Evolutionary conservation across 2,329 filamentous ascomycete species (phyloP).

Genomic region (Xylariaceae sp.): DNA sequence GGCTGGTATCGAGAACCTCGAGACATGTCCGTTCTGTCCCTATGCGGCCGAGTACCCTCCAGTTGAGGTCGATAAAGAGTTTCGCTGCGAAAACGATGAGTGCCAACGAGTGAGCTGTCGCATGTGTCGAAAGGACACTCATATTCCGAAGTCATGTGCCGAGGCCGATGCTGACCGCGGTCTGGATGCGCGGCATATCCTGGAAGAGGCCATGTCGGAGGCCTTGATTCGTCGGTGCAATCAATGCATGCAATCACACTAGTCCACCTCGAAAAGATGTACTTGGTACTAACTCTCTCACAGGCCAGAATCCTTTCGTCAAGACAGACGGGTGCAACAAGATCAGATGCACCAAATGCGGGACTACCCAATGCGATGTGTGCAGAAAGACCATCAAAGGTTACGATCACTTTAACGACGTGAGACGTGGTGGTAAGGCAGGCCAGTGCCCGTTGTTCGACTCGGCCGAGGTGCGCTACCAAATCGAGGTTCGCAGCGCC

Average conservation of each 20-base stretch:
- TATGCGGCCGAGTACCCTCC: slow-evolving; percentile 72
- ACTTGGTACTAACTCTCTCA: slow-evolving; percentile 1
- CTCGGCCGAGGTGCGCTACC: slow-evolving; percentile 54
- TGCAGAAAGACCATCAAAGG: slow-evolving; percentile 60
- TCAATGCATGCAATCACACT: slow-evolving; percentile 40
- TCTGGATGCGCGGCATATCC: slow-evolving; percentile 56
- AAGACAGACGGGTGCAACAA: slow-evolving; percentile 82
- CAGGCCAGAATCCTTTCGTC: slow-evolving; percentile 70
- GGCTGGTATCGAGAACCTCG: slow-evolving; percentile 68
- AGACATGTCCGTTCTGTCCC: slow-evolving; percentile 76
- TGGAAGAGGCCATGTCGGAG: slow-evolving; percentile 82
- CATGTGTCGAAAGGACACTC: slow-evolving; percentile 63
- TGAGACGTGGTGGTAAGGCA: slow-evolving; percentile 39
- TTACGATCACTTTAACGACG: slow-evolving; percentile 69
- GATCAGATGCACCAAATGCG: slow-evolving; percentile 65
- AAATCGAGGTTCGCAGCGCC: slow-evolving; percentile 59
- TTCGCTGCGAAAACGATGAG: slow-evolving; percentile 63
- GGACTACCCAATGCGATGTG: slow-evolving; percentile 61
- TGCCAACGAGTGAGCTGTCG: slow-evolving; percentile 65
- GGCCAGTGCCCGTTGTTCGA: slow-evolving; percentile 68
- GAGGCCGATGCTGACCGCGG: slow-evolving; percentile 60
- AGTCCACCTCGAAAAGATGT: background rate
- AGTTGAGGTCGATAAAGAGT: slow-evolving; percentile 65
- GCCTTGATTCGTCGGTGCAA: slow-evolving; percentile 77
- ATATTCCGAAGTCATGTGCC: slow-evolving; percentile 68